Conservation (phyloP, 2,329 filamentous ascomycete genomes). For the Hymenoscyphus linearis region DNA sequence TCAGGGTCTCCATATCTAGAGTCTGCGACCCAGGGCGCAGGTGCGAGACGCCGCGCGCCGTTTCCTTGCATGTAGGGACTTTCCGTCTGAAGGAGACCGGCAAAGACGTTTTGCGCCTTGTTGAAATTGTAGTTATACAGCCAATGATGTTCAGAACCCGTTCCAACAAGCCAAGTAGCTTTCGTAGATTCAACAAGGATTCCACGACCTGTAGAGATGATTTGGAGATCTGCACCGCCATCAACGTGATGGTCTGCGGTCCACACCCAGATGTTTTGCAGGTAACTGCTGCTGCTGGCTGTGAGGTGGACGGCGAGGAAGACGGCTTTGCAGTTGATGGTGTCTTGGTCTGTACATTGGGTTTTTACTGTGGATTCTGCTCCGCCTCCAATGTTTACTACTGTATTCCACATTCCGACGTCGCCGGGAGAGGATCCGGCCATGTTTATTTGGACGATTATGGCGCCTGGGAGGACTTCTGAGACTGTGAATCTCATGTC, state of each 20-base stretch:
- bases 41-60: constrained; percentile 32
- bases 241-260: constrained; percentile 38
- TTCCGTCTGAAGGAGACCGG: constrained; percentile 63
- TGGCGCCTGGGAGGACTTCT: constrained; percentile 36
- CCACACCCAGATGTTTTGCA: constrained; percentile 44
- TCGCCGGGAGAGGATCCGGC: constrained; percentile 12
- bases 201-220: not conserved
- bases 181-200: not conserved
- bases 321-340: not conserved
- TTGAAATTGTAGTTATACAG: constrained; percentile 49
- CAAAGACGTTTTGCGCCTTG: constrained; percentile 54
- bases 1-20: constrained; percentile 35
- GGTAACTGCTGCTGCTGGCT: constrained; percentile 31
- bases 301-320: constrained; percentile 22
- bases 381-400: constrained; percentile 42
- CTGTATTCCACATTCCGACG: constrained; percentile 39
- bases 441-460: constrained; percentile 18
- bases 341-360: constrained; percentile 48
- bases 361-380: constrained; percentile 28
- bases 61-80: constrained; percentile 61
- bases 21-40: constrained; percentile 26
- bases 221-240: not conserved
- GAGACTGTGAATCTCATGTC: constrained; percentile 48
- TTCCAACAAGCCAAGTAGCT: not conserved
- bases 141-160: constrained; percentile 37